Evolutionary conservation across 1,139 yeast genomes (phyloP), one percentile per base, ranked within the genome.

Genomic region (Hyphopichia khmerensis): DNA sequence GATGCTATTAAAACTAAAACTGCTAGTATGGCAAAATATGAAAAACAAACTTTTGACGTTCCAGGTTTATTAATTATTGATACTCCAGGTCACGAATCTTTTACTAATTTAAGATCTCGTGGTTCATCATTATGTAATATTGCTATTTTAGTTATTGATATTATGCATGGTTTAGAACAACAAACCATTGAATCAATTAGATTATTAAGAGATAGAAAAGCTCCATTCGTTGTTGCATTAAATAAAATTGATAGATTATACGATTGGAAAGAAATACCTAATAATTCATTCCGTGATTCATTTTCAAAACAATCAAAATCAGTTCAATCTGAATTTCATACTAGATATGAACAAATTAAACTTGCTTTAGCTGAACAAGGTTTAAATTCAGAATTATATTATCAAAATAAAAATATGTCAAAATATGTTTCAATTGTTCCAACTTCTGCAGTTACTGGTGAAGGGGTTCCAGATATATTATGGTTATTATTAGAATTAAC

Each of bases 41-140:
- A 89, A 65, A 86, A 87, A 62, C 84, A 84, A 62, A 75, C 85
- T 16, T 91, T 85, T 64, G 96, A 93, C 53, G 98, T 93, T 47
- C 99, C 99, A 45, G 99, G 99, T 69, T 75, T 93, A 60, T 79
- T 93, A 65, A 84, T 93, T 53, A 93, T 93, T 58, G 99, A 93
- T 74, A 93, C 99, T 1, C 99, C 99, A 55, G 99, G 99, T 67
- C 99, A 93, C 89, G 99, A 93, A 78, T 91, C 98, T 50, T 95
- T 93, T 79, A 83, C 96, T 40, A 95, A 95, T 67, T 80, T 93
- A 67, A 88, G 99, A 79, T 82, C 96, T 40, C 90, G 99, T 78
- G 99, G 99, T 78, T 91, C 99, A 21, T 91, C 98, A 8, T 77
- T 93, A 58, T 93, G 99, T 89, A 95, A 93, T 75, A 93, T 93